Evolutionary conservation across 2,329 filamentous ascomycete species (phyloP), one percentile per base, ranked within the genome.

Genomic region (Biscogniauxia sp.): DNA sequence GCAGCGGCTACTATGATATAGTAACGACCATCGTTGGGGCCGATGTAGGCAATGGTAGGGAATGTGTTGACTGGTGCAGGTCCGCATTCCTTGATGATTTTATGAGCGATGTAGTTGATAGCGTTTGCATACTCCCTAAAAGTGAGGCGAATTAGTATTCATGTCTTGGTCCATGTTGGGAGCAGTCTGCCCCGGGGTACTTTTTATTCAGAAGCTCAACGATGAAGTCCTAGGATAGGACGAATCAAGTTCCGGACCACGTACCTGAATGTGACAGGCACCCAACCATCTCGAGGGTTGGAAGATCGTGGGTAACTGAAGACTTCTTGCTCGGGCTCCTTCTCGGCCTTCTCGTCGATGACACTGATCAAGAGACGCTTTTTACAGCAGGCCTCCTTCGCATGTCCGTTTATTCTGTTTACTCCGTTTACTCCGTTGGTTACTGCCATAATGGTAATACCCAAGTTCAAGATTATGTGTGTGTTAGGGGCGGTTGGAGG

Each of bases 1-100:
- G 68, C 67, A 17, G 66, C 67, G 1, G 71, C 56, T 8, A 64
- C 51, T 1, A 74, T 8, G 2, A 71, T 59, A 6, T 68, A 53
- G 52, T 74, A 74, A 8, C 72, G 70, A 8, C 63, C 66, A 57
- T 74, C 72, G 20, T 73, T 74, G 15, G 77, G 77, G 0, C 79
- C 80, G 55, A 82, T 75, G 65, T 80, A 83, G 3, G 78, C 76
- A 26, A 82, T 71, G 0, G 77, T 80, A 1, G 75, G 76, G 55
- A 74, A 74, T 17, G 62, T 59, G 8, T 62, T 63, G 2, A 57
- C 52, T 2, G 64, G 54, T 2, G 73, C 68, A 7, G 28, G 55
- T 45, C 76, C 74, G 15, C 69, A 69, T 3, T 59, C 68, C 6
- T 68, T 62, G 13, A 72, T 59, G 52, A 80, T 70, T 59, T 66